These are phyloP conservation scores for Candida xiaguanensis DNA, from an alignment of 805 yeast species.

Conservation along the genomic window DNA sequence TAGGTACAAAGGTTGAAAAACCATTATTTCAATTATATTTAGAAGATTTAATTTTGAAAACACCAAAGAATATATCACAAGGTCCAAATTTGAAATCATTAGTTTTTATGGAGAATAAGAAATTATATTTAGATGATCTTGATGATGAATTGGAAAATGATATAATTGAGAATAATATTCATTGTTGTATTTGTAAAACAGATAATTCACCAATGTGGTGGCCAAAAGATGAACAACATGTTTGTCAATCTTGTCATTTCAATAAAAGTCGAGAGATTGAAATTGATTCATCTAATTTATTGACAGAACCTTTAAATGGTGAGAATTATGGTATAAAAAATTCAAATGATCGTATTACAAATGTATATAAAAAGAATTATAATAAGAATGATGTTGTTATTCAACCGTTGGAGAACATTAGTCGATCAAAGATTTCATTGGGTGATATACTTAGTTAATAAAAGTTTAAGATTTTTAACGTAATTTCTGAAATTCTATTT, in stretches of 20 bases:
- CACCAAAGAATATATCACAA: constrained; percentile 13
- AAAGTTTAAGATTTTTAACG: too few relatives aligned
- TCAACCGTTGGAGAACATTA: neutral
- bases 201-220: constrained; percentile 38
- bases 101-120: constrained; percentile 20
- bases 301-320: constrained; percentile 30
- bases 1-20: constrained; percentile 18
- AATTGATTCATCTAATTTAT: constrained; percentile 15
- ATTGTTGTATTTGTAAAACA: constrained; percentile 22
- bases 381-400: neutral
- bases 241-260: constrained; percentile 35
- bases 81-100: constrained; percentile 34
- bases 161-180: neutral
- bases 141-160: neutral
- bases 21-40: constrained; percentile 41
- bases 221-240: constrained; percentile 9
- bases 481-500: neutral
- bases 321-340: constrained; percentile 28
- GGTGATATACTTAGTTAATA: constrained; percentile 18
- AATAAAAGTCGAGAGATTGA: constrained; percentile 10
- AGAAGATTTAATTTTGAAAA: constrained; percentile 25
- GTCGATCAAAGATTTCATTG: constrained; percentile 17
- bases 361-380: constrained; percentile 1
- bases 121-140: neutral
- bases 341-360: constrained; percentile 18